These are phyloP conservation scores for Hypoxylon trugodes DNA, from an alignment of 495 filamentous ascomycete genomes.

Conservation along the genomic window DNA sequence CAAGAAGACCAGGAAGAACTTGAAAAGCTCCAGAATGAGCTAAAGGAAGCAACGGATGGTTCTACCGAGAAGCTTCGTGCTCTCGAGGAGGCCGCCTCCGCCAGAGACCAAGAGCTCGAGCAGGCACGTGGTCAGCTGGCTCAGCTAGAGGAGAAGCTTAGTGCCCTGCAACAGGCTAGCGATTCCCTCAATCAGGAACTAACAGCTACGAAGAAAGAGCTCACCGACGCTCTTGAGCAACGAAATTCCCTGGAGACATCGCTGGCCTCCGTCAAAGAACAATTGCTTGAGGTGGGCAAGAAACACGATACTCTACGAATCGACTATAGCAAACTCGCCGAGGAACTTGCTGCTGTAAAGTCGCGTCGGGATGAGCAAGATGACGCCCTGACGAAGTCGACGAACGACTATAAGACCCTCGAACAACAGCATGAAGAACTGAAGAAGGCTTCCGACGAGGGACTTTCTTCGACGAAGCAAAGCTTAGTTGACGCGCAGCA, in stretches of 20 bases:
- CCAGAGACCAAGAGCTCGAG: conserved; percentile 25
- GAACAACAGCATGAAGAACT: conserved; percentile 18
- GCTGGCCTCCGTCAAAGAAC: conserved; percentile 17
- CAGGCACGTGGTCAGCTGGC: conserved; percentile 20
- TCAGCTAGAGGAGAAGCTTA: conserved; percentile 29
- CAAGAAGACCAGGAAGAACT: conserved; percentile 26
- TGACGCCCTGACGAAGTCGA: conserved; percentile 7
- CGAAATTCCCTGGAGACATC: conserved; percentile 24
- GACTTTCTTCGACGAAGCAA: conserved; percentile 21
- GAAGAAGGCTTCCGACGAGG: conserved; percentile 25
- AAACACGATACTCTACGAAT: conserved; percentile 24
- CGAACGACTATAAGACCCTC: conserved; percentile 20
- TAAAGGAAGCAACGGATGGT: conserved; percentile 19
- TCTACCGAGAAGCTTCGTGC: conserved; percentile 17
- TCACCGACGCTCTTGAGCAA: conserved; percentile 26
- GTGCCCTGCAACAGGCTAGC: conserved; percentile 27
- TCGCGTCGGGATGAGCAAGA: conserved; percentile 3
- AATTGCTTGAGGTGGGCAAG: conserved; percentile 16
- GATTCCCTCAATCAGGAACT: conserved; percentile 26
- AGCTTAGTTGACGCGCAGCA: conserved; percentile 19
- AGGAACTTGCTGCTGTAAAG: conserved; percentile 23
- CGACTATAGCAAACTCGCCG: conserved; percentile 20
- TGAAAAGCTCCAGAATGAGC: conserved; percentile 27
- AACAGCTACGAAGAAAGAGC: conserved; percentile 16
- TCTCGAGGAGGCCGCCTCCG: conserved; percentile 29